These are phyloP conservation scores for Trichophyton simii DNA, from an alignment of 2,329 filamentous ascomycete species.

Conservation along the genomic window DNA sequence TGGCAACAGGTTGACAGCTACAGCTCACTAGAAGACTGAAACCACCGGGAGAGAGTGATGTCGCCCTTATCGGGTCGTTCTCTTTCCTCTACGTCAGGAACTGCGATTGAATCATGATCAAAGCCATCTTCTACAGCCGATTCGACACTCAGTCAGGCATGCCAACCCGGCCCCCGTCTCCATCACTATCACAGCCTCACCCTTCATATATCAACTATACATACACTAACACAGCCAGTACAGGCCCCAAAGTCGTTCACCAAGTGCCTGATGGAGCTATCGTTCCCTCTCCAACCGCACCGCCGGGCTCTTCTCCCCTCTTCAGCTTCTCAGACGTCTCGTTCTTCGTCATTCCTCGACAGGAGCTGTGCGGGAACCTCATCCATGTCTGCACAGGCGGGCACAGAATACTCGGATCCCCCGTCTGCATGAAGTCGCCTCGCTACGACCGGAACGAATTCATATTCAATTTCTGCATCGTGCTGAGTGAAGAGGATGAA, in stretches of 20 bases:
- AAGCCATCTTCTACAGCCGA: constrained; percentile 54
- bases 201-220: background rate
- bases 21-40: background rate
- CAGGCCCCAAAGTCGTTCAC: constrained; percentile 51
- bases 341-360: constrained; percentile 86
- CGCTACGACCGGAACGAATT: constrained; percentile 89
- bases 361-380: constrained; percentile 87
- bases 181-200: background rate
- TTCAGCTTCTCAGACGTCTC: constrained; percentile 78
- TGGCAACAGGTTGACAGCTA: background rate
- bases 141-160: constrained; percentile 49
- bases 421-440: constrained; percentile 70
- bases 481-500: constrained; percentile 58
- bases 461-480: constrained; percentile 94
- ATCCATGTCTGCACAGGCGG: constrained; percentile 59
- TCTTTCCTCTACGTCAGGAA: background rate
- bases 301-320: constrained; percentile 47
- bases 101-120: constrained; percentile 38
- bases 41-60: background rate
- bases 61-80: background rate
- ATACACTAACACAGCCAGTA: constrained; percentile 1
- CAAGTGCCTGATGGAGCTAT: constrained; percentile 52
- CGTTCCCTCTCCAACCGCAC: constrained; percentile 33
- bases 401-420: constrained; percentile 73
- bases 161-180: background rate